phyloP scores from a whole-genome alignment of 1,139 yeast genomes.

The Taphrina communis region DNA sequence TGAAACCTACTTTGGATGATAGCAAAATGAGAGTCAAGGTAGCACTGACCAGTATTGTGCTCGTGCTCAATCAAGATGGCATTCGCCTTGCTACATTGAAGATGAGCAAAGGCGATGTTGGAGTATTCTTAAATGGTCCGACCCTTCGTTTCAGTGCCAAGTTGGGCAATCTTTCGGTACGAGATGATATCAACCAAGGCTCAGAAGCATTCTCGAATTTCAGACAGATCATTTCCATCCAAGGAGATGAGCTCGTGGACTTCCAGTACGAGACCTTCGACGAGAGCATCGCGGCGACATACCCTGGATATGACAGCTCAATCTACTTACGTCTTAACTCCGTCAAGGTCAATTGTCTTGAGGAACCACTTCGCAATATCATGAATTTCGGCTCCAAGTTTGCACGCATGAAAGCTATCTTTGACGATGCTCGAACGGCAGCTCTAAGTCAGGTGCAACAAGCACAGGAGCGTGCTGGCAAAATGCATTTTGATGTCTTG shows the following conservation, averaged over 20 bases:
- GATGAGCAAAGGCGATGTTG: conserved; percentile 73
- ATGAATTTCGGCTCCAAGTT: conserved; percentile 73
- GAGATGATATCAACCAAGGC: conserved; percentile 75
- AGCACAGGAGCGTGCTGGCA: conserved; percentile 62
- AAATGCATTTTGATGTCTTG: conserved; percentile 72
- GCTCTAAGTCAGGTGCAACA: conserved; percentile 74
- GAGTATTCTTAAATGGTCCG: conserved; percentile 73
- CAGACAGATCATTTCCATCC: conserved; percentile 74
- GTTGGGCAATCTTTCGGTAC: conserved; percentile 78
- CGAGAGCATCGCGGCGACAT: conserved; percentile 48
- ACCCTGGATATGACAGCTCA: conserved; percentile 61
- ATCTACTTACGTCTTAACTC: conserved; percentile 77
- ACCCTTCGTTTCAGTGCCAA: conserved; percentile 75
- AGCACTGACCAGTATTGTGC: conserved; percentile 71
- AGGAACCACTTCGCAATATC: conserved; percentile 75
- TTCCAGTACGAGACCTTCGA: conserved; percentile 83
- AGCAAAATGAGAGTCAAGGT: conserved; percentile 69
- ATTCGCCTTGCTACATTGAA: conserved; percentile 78
- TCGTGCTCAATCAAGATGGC: conserved; percentile 83
- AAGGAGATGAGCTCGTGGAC: conserved; percentile 83
- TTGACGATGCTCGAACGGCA: conserved; percentile 85
- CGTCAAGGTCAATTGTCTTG: conserved; percentile 74
- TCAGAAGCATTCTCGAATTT: conserved; percentile 60
- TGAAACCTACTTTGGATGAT: conserved; percentile 49
- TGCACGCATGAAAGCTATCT: conserved; percentile 81